These are phyloP conservation scores for Lathyrus aphaca DNA, from an alignment of 306 rosid species.

Conservation along the genomic window DNA sequence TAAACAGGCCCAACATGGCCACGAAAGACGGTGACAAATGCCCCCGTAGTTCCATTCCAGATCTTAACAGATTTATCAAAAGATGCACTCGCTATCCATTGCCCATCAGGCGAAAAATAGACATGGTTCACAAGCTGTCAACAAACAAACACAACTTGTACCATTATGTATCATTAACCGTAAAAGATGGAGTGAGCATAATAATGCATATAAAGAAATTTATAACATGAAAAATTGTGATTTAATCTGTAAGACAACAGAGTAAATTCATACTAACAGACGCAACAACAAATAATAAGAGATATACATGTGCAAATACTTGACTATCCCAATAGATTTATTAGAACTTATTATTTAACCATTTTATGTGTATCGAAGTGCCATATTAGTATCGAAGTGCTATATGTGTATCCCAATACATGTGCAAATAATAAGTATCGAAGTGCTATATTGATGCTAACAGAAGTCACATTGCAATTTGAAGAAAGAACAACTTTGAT, in stretches of 20 bases:
- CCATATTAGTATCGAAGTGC: no score
- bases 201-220: neutral
- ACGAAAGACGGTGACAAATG: slow-evolving; percentile 77
- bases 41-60: slow-evolving; percentile 87
- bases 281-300: neutral
- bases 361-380: neutral
- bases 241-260: neutral
- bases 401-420: no score
- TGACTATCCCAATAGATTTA: slow-evolving; percentile 20
- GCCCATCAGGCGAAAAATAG: slow-evolving; percentile 96
- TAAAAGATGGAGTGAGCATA: slow-evolving; percentile 13
- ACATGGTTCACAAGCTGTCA: slow-evolving; percentile 90
- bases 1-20: slow-evolving; percentile 96
- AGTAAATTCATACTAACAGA: slow-evolving; percentile 25
- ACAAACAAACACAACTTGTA: slow-evolving; percentile 31
- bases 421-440: no score
- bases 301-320: slow-evolving; percentile 3
- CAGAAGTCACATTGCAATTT: slow-evolving; percentile 30
- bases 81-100: slow-evolving; percentile 96
- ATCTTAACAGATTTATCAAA: slow-evolving; percentile 93
- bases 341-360: slow-evolving; percentile 19
- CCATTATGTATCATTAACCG: slow-evolving; percentile 11
- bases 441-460: no score
- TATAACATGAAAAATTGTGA: slow-evolving; percentile 7
- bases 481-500: slow-evolving; percentile 29